Conservation (phyloP, 2,329 filamentous ascomycete genomes). For the Botryosphaeria dothidea region DNA sequence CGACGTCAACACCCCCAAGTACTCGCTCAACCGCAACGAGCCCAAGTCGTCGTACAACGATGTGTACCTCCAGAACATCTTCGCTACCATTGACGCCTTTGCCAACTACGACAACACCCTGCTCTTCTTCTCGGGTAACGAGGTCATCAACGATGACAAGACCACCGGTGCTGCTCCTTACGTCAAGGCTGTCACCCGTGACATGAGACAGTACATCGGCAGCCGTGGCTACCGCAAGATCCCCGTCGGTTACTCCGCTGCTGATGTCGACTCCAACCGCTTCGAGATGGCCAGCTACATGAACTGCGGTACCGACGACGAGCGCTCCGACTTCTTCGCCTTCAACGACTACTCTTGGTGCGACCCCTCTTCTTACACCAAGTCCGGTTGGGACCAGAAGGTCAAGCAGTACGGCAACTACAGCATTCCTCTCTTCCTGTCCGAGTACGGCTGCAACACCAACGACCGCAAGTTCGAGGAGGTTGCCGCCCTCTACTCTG, state of each 20-base stretch:
- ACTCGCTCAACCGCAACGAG: slow-evolving; percentile 78
- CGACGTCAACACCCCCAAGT: slow-evolving; percentile 87
- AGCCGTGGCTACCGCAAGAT: slow-evolving; percentile 68
- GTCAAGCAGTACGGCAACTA: slow-evolving; percentile 38
- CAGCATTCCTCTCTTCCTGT: slow-evolving; percentile 70
- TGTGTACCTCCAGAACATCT: slow-evolving; percentile 80
- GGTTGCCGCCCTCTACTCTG: slow-evolving; percentile 74
- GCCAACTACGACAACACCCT: slow-evolving; percentile 82
- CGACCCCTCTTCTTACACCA: slow-evolving; percentile 59
- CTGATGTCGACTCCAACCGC: slow-evolving; percentile 83
- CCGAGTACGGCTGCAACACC: slow-evolving; percentile 88
- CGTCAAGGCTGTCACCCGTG: slow-evolving; percentile 70
- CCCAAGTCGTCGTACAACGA: slow-evolving; percentile 83
- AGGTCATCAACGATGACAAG: slow-evolving; percentile 69
- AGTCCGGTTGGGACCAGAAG: slow-evolving; percentile 71
- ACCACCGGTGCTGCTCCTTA: slow-evolving; percentile 70
- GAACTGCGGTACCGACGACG: slow-evolving; percentile 85
- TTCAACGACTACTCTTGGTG: slow-evolving; percentile 88
- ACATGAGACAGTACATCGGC: slow-evolving; percentile 79
- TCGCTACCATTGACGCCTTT: slow-evolving; percentile 79
- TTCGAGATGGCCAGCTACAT: slow-evolving; percentile 86
- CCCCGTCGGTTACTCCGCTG: slow-evolving; percentile 79
- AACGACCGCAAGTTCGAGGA: slow-evolving; percentile 82
- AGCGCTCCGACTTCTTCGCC: slow-evolving; percentile 84
- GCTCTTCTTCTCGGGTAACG: slow-evolving; percentile 79